These are phyloP conservation scores for Dalbergia oliveri DNA, from an alignment of 306 rosid genomes.

Conservation along the genomic window DNA sequence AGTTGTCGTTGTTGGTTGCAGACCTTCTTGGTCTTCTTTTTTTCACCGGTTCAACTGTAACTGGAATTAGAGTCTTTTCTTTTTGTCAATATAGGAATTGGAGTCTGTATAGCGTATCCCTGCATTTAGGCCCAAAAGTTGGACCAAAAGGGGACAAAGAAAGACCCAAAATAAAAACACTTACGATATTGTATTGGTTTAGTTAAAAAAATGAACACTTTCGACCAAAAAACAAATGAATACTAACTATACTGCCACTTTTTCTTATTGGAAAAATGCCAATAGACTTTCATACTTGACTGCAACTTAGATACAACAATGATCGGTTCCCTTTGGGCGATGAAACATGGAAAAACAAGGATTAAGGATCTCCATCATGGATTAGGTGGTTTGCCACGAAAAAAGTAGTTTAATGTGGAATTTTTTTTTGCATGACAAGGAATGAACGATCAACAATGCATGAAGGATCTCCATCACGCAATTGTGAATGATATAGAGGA, in stretches of 20 bases:
- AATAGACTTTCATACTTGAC: no score
- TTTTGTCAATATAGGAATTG: no score
- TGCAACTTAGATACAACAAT: neutral
- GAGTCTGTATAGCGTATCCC: neutral
- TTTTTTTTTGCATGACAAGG: neutral
- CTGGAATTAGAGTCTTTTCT: neutral
- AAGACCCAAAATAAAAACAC: no score
- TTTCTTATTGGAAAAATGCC: no score
- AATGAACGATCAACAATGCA: neutral
- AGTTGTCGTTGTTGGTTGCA: conserved; percentile 7
- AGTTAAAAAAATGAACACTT: neutral
- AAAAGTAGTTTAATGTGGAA: neutral
- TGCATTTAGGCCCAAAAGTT: no score
- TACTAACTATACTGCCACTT: neutral
- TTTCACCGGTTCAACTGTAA: neutral
- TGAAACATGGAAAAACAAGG: no score
- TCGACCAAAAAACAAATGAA: no score
- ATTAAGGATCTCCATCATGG: neutral
- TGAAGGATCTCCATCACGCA: neutral
- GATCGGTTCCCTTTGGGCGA: neutral
- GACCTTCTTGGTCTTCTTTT: neutral
- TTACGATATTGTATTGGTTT: neutral
- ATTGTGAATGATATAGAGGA: neutral
- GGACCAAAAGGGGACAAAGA: no score
- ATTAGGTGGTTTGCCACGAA: neutral